Base-by-base conservation (phyloP, 139 green algal genomes). In the Micractinium sp. region DNA sequence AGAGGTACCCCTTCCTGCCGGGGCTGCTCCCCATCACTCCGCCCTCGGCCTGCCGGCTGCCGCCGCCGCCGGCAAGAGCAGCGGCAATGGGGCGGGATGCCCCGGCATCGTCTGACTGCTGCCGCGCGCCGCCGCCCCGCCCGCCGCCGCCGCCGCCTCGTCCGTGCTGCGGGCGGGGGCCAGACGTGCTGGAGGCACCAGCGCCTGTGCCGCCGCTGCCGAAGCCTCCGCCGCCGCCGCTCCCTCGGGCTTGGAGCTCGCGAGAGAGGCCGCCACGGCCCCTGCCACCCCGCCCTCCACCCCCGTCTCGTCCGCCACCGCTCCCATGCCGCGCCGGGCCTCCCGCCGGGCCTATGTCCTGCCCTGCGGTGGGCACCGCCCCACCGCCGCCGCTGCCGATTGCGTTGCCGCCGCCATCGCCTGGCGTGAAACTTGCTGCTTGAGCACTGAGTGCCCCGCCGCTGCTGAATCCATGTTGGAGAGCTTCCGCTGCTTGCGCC, bases 401-500 rank as follows among this genome's bases (percentile, higher is more conserved):
- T 5, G 47, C 47, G 25, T 22, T 67, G 78, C 27, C 39, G 39
- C 76, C 76, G 38, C 78, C 78, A 25, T 39, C 25, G 41, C 41
- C 41, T 12, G 78, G 78, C 27, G 56, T 63, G 78, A 84, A 84
- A 22, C 27, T 29, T 41, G 78, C 16, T 41, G 78, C 78, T 16
- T 23, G 27, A 27, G 31, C 78, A 16, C 78, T 84, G 78, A 84
- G 78, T 14, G 38, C 78, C 41, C 25, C 41, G 41, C 41, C 63
- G 78, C 41, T 82, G 77, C 38, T 82, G 77, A 56, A 56, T 84
- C 78, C 78, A 84, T 84, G 78, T 7, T 84, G n/a, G 20, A 33
- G 29, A 39, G 71, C 13, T 20, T 78, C 3, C 71, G 33, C 29
- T 38, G 71, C 71, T 77, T n/a, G 9, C 19, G 74, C 74, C 0